phyloP scores from a whole-genome alignment of 306 rosid species.

The Calophaca sinica region DNA sequence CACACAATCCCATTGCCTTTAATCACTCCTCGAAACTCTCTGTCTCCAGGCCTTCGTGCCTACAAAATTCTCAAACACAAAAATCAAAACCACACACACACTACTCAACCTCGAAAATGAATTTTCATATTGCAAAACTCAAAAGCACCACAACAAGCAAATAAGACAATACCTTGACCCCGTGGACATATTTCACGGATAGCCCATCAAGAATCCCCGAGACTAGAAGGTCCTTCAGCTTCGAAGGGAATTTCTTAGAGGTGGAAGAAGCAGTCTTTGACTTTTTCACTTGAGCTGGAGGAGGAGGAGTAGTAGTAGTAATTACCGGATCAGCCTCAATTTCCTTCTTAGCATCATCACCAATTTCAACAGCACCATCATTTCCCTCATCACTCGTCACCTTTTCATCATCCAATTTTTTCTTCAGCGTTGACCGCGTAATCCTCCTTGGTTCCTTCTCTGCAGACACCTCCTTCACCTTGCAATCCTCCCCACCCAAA shows the following conservation, averaged over 20 bases:
- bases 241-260: slow-evolving; percentile 61
- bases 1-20: slow-evolving; percentile 63
- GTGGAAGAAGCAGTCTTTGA: background rate
- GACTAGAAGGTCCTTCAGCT: slow-evolving; percentile 67
- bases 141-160: background rate
- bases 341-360: background rate
- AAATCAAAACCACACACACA: background rate
- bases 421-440: slow-evolving; percentile 41
- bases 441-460: slow-evolving; percentile 38
- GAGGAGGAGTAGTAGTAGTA: slow-evolving; percentile 3
- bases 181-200: slow-evolving; percentile 59
- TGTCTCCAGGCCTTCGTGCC: slow-evolving; percentile 55
- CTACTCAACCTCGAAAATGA: background rate
- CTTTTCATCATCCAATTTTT: too few species aligned
- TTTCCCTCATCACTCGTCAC: background rate
- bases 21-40: slow-evolving; percentile 65
- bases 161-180: slow-evolving; percentile 60
- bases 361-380: slow-evolving; percentile 1
- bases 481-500: too few species aligned
- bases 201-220: slow-evolving; percentile 81
- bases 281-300: slow-evolving; percentile 38
- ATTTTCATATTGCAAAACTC: background rate
- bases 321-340: background rate
- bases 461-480: too few species aligned
- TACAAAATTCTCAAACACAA: slow-evolving; percentile 43